Percentiles rank a stretch among this genome's conserved stretches.
Evolutionary conservation across 1,284 basidiomycete species (phyloP).

Genomic region (Grifola frondosa): DNA sequence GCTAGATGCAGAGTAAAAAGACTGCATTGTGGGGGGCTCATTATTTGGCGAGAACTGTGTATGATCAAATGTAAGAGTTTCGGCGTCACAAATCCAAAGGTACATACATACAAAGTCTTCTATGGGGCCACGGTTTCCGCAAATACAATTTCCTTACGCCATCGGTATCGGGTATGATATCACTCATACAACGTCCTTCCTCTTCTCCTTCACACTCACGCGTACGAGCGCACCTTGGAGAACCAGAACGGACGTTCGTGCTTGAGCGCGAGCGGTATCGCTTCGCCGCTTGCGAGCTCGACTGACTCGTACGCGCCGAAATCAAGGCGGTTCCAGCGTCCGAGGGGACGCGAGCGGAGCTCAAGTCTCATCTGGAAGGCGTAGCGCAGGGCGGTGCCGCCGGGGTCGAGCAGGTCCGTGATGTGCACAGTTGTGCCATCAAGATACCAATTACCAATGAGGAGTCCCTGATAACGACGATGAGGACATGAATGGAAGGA

Average conservation of each 20-base stretch:
- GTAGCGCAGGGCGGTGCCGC: conserved; percentile 46
- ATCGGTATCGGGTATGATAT: too few species aligned
- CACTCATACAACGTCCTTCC: too few species aligned
- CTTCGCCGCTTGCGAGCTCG: conserved; percentile 74
- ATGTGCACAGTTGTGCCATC: conserved; percentile 58
- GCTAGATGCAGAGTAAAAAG: too few species aligned
- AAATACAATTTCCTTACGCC: too few species aligned
- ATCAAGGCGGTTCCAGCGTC: conserved; percentile 88
- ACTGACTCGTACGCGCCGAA: conserved; percentile 75
- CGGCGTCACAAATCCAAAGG: too few species aligned
- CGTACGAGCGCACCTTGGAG: conserved; percentile 75
- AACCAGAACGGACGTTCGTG: conserved; percentile 92
- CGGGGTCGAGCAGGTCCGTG: conserved; percentile 57
- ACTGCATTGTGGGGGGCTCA: too few species aligned
- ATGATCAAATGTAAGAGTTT: too few species aligned
- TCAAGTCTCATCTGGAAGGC: conserved; percentile 83
- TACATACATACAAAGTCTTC: too few species aligned
- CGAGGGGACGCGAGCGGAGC: conserved; percentile 76
- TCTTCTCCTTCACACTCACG: conserved; percentile 8
- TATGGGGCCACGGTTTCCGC: too few species aligned
- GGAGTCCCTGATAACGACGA: conserved; percentile 55
- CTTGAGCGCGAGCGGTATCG: conserved; percentile 69
- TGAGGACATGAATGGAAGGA: not conserved
- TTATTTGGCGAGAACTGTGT: too few species aligned
- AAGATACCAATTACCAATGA: conserved; percentile 69